These are phyloP conservation scores for Saksenaea oblongispora DNA, from an alignment of 371 early-diverging fungal species.

Conservation along the genomic window DNA sequence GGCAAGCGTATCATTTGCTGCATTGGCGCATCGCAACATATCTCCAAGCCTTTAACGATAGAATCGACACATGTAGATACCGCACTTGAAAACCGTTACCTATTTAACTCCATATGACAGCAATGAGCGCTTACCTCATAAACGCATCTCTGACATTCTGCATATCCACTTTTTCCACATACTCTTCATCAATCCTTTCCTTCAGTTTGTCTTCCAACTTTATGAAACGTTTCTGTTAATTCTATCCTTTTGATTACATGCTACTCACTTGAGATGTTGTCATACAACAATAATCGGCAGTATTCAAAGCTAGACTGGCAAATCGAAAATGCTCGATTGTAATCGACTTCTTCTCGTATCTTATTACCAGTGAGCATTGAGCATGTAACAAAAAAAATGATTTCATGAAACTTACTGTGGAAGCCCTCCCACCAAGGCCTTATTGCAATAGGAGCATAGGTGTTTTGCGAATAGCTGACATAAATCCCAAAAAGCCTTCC, in stretches of 20 bases:
- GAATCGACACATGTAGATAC: conserved; percentile 61
- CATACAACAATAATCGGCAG: conserved; percentile 91
- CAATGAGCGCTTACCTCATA: conserved; percentile 44
- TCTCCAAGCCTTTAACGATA: conserved; percentile 68
- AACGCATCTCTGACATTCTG: conserved; percentile 75
- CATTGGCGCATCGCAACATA: conserved; percentile 65
- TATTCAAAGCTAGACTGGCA: conserved; percentile 81
- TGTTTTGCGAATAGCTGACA: conserved; percentile 77
- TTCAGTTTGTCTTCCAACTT: conserved; percentile 85
- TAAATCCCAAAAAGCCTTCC: conserved; percentile 80
- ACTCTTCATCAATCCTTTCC: conserved; percentile 74
- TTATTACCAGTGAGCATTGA: conserved; percentile 12
- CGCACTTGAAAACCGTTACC: conserved; percentile 32
- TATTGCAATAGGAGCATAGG: conserved; percentile 72
- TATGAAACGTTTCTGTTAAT: neutral
- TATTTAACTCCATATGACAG: neutral
- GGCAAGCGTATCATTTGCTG: conserved; percentile 68
- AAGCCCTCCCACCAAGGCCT: conserved; percentile 66
- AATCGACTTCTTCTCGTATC: conserved; percentile 65
- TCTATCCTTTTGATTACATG: neutral
- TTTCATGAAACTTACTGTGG: conserved; percentile 46
- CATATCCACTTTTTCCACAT: conserved; percentile 68
- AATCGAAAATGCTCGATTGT: conserved; percentile 63
- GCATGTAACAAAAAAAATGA: neutral
- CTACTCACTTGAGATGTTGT: conserved; percentile 75